Conservation (phyloP, 1,139 yeast genomes). For the Candida sp. region DNA sequence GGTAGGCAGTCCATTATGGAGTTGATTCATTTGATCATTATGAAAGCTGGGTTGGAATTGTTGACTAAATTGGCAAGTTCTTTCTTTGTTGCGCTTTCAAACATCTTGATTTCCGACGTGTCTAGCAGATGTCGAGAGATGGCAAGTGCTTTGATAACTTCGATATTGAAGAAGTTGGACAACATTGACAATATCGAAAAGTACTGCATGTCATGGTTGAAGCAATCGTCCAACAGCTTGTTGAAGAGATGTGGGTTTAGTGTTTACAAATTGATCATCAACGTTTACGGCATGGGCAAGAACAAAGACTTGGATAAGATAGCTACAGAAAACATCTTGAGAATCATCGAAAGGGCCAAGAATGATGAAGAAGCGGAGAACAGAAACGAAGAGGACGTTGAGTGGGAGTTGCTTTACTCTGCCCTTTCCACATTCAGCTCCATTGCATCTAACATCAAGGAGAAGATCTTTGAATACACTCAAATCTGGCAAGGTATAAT, state of each 20-base stretch:
- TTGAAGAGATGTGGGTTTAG: constrained; percentile 80
- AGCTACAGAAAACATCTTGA: constrained; percentile 39
- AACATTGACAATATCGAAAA: constrained; percentile 55
- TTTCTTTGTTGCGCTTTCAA: constrained; percentile 82
- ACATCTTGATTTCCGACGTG: constrained; percentile 80
- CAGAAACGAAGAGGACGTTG: constrained; percentile 25
- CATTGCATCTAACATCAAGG: constrained; percentile 33
- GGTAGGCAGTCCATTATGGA: constrained; percentile 96
- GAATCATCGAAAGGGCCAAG: constrained; percentile 37
- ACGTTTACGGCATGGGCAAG: constrained; percentile 49
- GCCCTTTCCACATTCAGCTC: constrained; percentile 60
- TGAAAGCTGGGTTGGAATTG: constrained; percentile 67
- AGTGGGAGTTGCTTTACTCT: constrained; percentile 83
- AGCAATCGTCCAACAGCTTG: constrained; percentile 53
- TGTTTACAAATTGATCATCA: constrained; percentile 67
- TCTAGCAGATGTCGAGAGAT: constrained; percentile 84
- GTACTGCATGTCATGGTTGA: constrained; percentile 72
- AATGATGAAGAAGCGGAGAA: constrained; percentile 30
- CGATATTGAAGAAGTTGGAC: constrained; percentile 55
- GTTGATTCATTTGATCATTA: constrained; percentile 69
- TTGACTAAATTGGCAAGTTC: constrained; percentile 68
- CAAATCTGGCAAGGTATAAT: constrained; percentile 57
- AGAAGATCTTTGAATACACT: constrained; percentile 37
- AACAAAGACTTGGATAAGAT: constrained; percentile 42
- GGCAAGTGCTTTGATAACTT: constrained; percentile 68